Conservation (phyloP, 1,284 basidiomycete genomes). For the Ganoderma resinaceum region DNA sequence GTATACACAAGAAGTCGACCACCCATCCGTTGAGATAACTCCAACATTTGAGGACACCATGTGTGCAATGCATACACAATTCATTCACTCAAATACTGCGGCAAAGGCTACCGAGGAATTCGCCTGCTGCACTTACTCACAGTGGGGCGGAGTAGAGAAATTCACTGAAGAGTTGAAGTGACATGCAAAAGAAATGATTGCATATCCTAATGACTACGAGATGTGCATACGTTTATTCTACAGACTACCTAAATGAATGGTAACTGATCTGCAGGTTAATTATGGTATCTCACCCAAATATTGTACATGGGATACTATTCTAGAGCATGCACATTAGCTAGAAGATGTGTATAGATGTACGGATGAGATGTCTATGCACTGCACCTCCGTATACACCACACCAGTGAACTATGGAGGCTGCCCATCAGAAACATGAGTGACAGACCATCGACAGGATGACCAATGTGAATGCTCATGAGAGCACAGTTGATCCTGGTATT, state of each 20-base stretch:
- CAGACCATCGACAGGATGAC: too few relatives aligned
- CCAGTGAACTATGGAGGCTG: too few relatives aligned
- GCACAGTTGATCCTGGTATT: too few relatives aligned
- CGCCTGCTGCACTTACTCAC: not conserved
- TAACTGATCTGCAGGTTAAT: not conserved
- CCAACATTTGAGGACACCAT: conserved; percentile 10
- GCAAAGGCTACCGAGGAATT: conserved; percentile 8
- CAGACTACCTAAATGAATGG: not conserved
- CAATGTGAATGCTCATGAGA: too few relatives aligned
- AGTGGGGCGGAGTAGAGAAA: not conserved
- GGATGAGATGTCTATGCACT: not conserved
- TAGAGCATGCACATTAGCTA: conserved; percentile 6
- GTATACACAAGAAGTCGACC: conserved; percentile 1
- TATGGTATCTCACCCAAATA: conserved; percentile 5
- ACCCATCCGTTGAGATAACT: not conserved
- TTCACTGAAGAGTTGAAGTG: conserved; percentile 1
- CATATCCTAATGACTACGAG: not conserved
- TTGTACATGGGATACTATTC: not conserved
- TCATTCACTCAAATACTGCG: conserved; percentile 11
- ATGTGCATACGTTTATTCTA: conserved; percentile 1
- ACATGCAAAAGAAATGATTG: conserved; percentile 5
- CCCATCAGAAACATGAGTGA: not conserved
- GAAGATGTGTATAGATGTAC: not conserved
- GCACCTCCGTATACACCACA: not conserved
- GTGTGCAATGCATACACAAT: conserved; percentile 8